Conservation (phyloP, 306 rosid species). For the Crotalaria pallida region DNA sequence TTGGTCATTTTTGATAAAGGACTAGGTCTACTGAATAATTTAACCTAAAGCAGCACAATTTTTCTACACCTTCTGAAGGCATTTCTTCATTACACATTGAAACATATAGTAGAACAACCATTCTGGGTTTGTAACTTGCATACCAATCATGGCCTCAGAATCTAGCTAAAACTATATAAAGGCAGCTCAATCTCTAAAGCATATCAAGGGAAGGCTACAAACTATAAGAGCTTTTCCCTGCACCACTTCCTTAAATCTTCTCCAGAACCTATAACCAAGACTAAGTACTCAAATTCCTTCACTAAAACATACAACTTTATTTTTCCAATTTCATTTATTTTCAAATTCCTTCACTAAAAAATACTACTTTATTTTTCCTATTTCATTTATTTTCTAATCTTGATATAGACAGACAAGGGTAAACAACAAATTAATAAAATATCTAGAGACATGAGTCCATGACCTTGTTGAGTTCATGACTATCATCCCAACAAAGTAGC, state of each 20-base stretch:
- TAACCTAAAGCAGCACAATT: background rate
- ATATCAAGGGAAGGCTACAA: too few relatives aligned
- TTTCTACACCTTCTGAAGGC: background rate
- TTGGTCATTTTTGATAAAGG: background rate
- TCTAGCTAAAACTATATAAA: background rate
- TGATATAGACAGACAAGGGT: background rate
- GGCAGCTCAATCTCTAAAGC: too few relatives aligned
- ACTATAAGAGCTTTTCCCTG: background rate
- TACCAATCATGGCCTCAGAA: background rate
- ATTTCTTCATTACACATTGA: background rate
- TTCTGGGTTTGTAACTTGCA: background rate
- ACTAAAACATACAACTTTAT: background rate
- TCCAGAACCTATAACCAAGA: background rate
- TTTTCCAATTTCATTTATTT: too few relatives aligned
- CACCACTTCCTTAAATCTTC: constrained; percentile 14
- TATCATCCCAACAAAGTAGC: constrained; percentile 14
- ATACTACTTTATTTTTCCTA: background rate
- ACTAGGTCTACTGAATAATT: background rate
- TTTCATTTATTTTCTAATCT: background rate
- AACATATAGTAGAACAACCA: background rate
- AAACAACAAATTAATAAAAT: background rate
- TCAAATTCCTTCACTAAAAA: too few relatives aligned
- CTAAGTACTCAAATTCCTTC: constrained; percentile 3
- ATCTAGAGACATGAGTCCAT: background rate
- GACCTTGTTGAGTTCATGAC: background rate